A percentile compares a stretch with the other conserved stretches of the same genome.
These are phyloP conservation scores for Pueraria montana DNA, from an alignment of 306 rosid genomes.

Conservation along the genomic window DNA sequence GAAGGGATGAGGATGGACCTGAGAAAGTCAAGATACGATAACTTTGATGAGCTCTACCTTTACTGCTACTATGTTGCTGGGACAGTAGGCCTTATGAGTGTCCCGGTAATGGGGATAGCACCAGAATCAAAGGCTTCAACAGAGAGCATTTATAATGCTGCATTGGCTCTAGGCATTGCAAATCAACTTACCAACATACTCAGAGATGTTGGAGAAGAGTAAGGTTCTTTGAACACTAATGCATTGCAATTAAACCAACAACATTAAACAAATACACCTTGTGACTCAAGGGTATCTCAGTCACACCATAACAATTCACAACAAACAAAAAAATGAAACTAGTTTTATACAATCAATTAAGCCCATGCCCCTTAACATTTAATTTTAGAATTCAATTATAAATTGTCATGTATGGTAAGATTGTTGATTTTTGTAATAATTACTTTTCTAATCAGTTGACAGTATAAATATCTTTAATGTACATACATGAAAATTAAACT, in stretches of 20 bases:
- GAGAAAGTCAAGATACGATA: constrained; percentile 84
- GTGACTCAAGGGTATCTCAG: background rate
- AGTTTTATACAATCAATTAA: background rate
- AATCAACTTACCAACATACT: constrained; percentile 98
- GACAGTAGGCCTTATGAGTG: constrained; percentile 98
- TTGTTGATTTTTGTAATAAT: too few relatives aligned
- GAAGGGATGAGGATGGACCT: constrained; percentile 96
- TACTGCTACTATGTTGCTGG: constrained; percentile 99
- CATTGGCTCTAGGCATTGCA: constrained; percentile 92
- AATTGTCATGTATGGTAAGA: too few relatives aligned
- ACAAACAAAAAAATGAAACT: background rate
- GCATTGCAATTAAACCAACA: background rate
- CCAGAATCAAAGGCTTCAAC: constrained; percentile 82
- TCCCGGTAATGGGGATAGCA: constrained; percentile 94
- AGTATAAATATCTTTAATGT: too few relatives aligned
- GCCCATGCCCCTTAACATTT: background rate
- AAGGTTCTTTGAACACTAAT: constrained; percentile 50
- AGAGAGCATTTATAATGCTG: constrained; percentile 87
- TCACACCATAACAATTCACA: background rate
- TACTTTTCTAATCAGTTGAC: background rate
- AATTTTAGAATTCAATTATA: background rate
- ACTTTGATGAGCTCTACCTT: constrained; percentile 91
- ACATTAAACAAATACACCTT: background rate
- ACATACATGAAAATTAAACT: background rate
- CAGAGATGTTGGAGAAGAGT: constrained; percentile 99